These are phyloP conservation scores for Metschnikowia noctiluminum DNA, from an alignment of 805 yeast species.

Conservation along the genomic window DNA sequence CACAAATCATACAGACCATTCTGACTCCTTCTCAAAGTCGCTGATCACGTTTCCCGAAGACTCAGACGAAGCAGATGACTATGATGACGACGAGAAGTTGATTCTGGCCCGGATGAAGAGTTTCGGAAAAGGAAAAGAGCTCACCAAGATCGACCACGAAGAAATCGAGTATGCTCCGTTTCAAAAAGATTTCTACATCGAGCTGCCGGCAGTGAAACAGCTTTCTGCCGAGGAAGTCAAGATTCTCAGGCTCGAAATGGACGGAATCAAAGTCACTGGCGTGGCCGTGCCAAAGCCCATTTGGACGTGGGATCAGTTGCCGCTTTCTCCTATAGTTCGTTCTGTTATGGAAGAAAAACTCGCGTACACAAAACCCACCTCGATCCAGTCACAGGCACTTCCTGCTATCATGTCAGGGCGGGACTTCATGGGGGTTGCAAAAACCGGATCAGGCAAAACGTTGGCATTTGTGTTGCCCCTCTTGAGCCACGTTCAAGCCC, in stretches of 20 bases:
- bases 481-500: constrained; percentile 79
- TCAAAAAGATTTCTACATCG: constrained; percentile 59
- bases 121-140: constrained; percentile 47
- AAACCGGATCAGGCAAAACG: constrained; percentile 96
- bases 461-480: constrained; percentile 82
- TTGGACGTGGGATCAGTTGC: constrained; percentile 75
- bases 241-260: constrained; percentile 48
- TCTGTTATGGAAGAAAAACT: constrained; percentile 49
- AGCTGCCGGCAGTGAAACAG: constrained; percentile 49
- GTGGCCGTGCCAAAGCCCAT: constrained; percentile 60
- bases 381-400: constrained; percentile 87
- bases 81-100: constrained; percentile 30
- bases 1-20: too few relatives aligned
- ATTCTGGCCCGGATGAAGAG: constrained; percentile 37
- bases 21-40: too few relatives aligned
- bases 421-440: constrained; percentile 91
- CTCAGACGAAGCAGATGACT: constrained; percentile 15
- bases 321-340: constrained; percentile 61
- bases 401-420: constrained; percentile 89
- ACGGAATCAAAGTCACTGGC: constrained; percentile 69
- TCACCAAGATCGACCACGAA: constrained; percentile 47
- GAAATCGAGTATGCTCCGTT: constrained; percentile 50
- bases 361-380: constrained; percentile 63
- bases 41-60: not conserved
- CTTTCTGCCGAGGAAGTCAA: constrained; percentile 56